Evolutionary conservation across 2,329 filamentous ascomycete species (phyloP).

Genomic region (Penicillium hesseltinei): DNA sequence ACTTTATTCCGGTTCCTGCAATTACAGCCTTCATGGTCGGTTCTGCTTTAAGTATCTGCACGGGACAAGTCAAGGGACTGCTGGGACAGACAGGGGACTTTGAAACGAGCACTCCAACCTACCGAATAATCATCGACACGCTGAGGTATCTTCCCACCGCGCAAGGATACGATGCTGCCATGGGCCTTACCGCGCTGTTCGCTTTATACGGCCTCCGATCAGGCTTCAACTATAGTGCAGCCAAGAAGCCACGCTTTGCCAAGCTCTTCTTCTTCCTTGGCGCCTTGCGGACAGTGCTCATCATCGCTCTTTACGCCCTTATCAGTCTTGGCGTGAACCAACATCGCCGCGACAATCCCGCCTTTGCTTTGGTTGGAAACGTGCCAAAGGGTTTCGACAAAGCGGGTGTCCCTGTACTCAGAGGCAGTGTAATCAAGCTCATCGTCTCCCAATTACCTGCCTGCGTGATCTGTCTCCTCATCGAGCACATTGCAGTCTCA

Average conservation of each 20-base stretch:
- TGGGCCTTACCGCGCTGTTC: conserved; percentile 76
- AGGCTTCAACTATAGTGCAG: conserved; percentile 61
- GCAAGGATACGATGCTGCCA: conserved; percentile 67
- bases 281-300: conserved; percentile 81
- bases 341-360: conserved; percentile 58
- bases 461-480: conserved; percentile 80
- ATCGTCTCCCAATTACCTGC: conserved; percentile 73
- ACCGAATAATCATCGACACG: conserved; percentile 75
- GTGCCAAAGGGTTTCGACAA: conserved; percentile 83
- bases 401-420: conserved; percentile 67
- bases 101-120: conserved; percentile 72
- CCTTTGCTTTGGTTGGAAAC: conserved; percentile 69
- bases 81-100: conserved; percentile 58
- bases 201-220: conserved; percentile 72
- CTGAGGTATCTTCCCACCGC: conserved; percentile 65
- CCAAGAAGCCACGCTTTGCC: conserved; percentile 63
- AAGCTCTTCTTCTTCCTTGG: conserved; percentile 81
- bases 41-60: conserved; percentile 7
- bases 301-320: conserved; percentile 86
- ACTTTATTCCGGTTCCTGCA: conserved; percentile 10
- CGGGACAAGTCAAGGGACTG: conserved; percentile 7
- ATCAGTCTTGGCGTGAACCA: conserved; percentile 81
- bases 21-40: conserved; percentile 14
- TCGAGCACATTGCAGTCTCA: conserved; percentile 91
- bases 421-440: conserved; percentile 60